Percentiles rank a stretch among this genome's conserved stretches.
Conservation (phyloP, 495 filamentous ascomycete species). For the Tuber magnatum region DNA sequence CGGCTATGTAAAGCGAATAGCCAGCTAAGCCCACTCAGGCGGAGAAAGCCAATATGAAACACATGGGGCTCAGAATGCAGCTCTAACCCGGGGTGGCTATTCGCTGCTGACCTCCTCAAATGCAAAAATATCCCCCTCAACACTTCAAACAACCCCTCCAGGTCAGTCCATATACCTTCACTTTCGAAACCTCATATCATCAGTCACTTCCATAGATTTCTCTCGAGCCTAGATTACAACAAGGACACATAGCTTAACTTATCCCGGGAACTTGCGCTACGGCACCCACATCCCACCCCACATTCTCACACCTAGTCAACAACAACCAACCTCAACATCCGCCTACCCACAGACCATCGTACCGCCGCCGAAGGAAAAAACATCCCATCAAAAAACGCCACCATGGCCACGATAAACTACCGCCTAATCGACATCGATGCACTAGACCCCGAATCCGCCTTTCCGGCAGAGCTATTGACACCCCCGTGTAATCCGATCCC, state of each 20-base stretch:
- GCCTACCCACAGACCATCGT: neutral
- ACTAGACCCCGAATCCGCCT: conserved; percentile 65
- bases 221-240: neutral
- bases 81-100: neutral
- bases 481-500: conserved; percentile 52
- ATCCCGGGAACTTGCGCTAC: neutral
- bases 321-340: conserved; percentile 10
- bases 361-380: neutral
- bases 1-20: neutral
- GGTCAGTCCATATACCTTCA: neutral
- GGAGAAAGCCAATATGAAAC: neutral
- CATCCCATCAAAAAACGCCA: neutral
- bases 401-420: conserved; percentile 45
- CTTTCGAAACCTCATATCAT: neutral
- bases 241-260: neutral
- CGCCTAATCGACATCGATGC: conserved; percentile 71
- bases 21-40: neutral
- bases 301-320: neutral
- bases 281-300: neutral
- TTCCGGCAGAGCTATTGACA: conserved; percentile 59
- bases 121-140: neutral
- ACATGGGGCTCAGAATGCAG: conserved; percentile 11
- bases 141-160: neutral
- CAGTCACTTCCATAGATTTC: neutral
- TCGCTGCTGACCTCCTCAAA: neutral